Evolutionary conservation across 305 asterid genomes (phyloP), one percentile per base, ranked within the genome.

Genomic region (Fraxinus xanthoxyloides): DNA sequence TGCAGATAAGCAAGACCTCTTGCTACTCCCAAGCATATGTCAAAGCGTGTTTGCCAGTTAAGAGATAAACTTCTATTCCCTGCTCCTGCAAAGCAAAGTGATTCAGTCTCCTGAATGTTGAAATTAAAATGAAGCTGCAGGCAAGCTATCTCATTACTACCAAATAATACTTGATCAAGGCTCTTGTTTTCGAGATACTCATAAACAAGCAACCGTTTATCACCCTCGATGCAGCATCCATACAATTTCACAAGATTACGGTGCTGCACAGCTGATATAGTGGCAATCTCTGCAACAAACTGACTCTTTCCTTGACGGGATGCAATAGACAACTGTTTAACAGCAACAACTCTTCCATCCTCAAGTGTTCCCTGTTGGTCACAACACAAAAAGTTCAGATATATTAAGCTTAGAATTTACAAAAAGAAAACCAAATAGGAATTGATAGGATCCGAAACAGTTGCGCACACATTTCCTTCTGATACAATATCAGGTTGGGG

Each of bases 141-240:
- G 77, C 15, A 74, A 38, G 65, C 13, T 43, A 73, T 75, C 61
- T 81, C 59, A 21, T 5, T 67, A 28, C 7, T 88, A 90, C 96
- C 97, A 87, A 92, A 90, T 83, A 94, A 85, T 77, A 91, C 89
- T 89, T 88, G 89, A 84, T 92, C 95, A 21, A 94, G 97, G 83
- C 98, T 94, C 89, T 85, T 94, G 90, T 94, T 90, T 75, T 89
- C 92, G 8, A 87, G 95, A 74, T 89, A 92, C 88, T 91, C 96
- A 75, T 94, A 94, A 21, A 94, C 94, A 77, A 93, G 92, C 80
- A 92, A 85, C 48, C 97, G 88, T 56, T 89, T 89, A 1, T 82
- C 92, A 51, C 95, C 95, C 85, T 94, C 95, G 10, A 92, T 90
- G 90, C 98, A 94, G 85, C 97, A 95, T 21, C 98, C 98, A 51